Conservation (phyloP, 352 stramenopile species). For the Nothophytophthora sp. region DNA sequence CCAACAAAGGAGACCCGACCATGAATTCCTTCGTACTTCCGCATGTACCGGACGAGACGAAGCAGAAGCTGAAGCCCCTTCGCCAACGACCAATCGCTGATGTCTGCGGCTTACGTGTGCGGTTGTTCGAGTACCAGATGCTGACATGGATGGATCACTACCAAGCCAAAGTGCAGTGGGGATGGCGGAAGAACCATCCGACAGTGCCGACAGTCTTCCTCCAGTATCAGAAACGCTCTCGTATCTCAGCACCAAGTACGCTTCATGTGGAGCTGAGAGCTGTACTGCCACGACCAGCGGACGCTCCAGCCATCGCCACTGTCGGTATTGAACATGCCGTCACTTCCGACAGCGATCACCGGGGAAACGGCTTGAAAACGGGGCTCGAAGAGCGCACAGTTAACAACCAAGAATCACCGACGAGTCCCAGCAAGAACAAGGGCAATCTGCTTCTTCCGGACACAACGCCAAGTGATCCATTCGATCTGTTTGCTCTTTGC, state of each 20-base stretch:
- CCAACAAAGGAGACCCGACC: constrained; percentile 35
- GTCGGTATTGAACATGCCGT: background rate
- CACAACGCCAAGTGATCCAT: constrained; percentile 3
- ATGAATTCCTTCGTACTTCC: constrained; percentile 39
- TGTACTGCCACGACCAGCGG: constrained; percentile 9
- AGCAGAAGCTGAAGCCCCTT: constrained; percentile 1
- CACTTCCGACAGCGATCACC: background rate
- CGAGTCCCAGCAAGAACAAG: background rate
- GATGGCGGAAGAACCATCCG: constrained; percentile 32
- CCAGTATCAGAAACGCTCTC: constrained; percentile 58
- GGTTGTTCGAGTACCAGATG: constrained; percentile 58
- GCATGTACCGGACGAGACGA: constrained; percentile 4
- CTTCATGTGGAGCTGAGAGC: constrained; percentile 42
- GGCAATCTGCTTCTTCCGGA: background rate
- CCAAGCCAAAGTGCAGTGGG: constrained; percentile 54
- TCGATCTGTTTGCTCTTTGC: constrained; percentile 27
- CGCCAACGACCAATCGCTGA: constrained; percentile 3
- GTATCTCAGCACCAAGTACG: constrained; percentile 26
- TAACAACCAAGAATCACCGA: constrained; percentile 17
- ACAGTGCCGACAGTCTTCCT: constrained; percentile 53
- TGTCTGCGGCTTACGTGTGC: constrained; percentile 33
- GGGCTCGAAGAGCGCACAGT: background rate
- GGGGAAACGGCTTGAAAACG: background rate
- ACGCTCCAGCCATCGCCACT: background rate
- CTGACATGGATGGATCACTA: constrained; percentile 68